Percentiles rank a stretch among this genome's conserved stretches.
These are phyloP conservation scores for Penicillium canescens DNA, from an alignment of 495 filamentous ascomycete species.

Conservation along the genomic window DNA sequence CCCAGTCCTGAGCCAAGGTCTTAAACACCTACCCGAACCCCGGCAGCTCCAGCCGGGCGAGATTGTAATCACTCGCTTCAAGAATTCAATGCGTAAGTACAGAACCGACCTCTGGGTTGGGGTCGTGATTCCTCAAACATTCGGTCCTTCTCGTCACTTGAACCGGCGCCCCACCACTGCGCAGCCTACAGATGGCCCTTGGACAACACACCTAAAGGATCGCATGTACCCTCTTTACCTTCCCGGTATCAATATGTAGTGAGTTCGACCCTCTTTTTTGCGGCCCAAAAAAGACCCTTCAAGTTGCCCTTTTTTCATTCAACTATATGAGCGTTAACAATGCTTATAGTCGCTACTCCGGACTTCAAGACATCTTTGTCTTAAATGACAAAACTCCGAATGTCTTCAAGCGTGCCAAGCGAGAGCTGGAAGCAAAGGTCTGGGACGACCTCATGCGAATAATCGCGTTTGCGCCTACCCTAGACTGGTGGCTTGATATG, in stretches of 20 bases:
- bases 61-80: slow-evolving; percentile 13
- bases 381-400: neutral
- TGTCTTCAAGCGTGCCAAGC: neutral
- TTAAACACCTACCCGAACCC: neutral
- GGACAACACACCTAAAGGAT: slow-evolving; percentile 3
- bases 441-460: slow-evolving; percentile 10
- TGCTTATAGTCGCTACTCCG: slow-evolving; percentile 6
- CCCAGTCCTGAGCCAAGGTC: neutral
- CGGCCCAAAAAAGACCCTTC: neutral
- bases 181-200: slow-evolving; percentile 3
- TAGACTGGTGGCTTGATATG: slow-evolving; percentile 20
- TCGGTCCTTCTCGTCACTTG: slow-evolving; percentile 1
- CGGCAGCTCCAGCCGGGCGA: slow-evolving; percentile 11
- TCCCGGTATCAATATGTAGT: slow-evolving; percentile 20
- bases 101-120: slow-evolving; percentile 20
- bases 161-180: slow-evolving; percentile 7
- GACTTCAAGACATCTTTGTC: slow-evolving; percentile 7
- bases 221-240: slow-evolving; percentile 18
- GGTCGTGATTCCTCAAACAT: slow-evolving; percentile 2
- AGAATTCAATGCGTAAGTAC: slow-evolving; percentile 11
- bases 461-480: neutral
- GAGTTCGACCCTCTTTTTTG: slow-evolving; percentile 11
- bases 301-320: neutral
- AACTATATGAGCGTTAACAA: neutral
- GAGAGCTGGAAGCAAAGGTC: neutral